Conservation (phyloP, 306 rosid genomes). For the Crotalaria pallida region DNA sequence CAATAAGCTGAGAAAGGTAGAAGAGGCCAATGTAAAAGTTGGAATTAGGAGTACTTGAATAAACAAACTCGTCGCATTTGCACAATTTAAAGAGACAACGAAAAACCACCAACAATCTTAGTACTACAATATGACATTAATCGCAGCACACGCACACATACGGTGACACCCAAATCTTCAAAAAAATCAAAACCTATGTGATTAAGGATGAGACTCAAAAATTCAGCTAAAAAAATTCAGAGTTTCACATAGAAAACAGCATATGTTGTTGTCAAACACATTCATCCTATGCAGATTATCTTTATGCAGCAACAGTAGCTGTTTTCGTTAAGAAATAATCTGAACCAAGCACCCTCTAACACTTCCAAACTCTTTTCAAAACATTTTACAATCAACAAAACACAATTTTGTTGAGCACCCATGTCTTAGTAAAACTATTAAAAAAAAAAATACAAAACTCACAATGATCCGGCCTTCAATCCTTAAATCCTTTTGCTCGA, state of each 20-base stretch:
- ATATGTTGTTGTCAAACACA: no score
- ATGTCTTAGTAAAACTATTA: background rate
- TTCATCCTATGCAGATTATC: no score
- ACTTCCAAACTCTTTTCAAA: background rate
- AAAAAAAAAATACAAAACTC: constrained; percentile 15
- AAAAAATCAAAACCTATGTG: background rate
- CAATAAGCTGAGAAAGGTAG: background rate
- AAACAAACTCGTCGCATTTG: background rate
- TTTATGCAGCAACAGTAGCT: no score
- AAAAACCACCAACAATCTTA: background rate
- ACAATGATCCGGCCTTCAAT: constrained; percentile 87
- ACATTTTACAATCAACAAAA: background rate
- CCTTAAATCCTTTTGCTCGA: constrained; percentile 77
- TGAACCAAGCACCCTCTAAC: no score
- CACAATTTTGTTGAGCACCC: background rate
- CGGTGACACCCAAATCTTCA: background rate
- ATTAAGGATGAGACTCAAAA: no score
- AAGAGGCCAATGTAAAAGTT: background rate
- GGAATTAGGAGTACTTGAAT: background rate
- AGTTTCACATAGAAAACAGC: no score
- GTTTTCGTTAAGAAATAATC: no score
- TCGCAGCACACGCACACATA: background rate
- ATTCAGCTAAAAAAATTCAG: no score
- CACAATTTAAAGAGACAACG: background rate
- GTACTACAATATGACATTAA: background rate